These are phyloP conservation scores for Plasmodium coatneyi DNA, from an alignment of 169 alveolate genomes.

Conservation along the genomic window DNA sequence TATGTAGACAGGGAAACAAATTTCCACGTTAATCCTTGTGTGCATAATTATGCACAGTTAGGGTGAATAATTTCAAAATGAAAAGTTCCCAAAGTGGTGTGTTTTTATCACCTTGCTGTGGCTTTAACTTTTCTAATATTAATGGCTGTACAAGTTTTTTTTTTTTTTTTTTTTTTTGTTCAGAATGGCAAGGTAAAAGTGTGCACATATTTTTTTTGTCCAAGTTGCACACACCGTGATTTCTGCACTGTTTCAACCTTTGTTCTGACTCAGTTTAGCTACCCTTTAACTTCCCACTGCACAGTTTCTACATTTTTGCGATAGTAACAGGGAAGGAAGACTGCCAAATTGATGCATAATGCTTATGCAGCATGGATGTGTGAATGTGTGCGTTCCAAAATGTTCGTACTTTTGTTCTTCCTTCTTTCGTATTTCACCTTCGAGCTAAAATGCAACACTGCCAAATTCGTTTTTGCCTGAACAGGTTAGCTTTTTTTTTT, in stretches of 20 bases:
- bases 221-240: slow-evolving; percentile 11
- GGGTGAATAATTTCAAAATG: slow-evolving; percentile 5
- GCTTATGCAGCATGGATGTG: neutral
- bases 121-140: neutral
- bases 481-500: neutral
- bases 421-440: neutral
- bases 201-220: slow-evolving; percentile 1
- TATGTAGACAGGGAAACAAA: neutral
- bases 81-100: neutral
- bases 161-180: neutral
- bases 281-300: neutral
- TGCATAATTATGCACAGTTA: slow-evolving; percentile 66
- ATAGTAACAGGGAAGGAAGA: neutral
- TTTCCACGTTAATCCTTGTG: neutral
- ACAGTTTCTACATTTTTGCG: slow-evolving; percentile 12
- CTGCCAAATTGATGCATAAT: neutral
- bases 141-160: neutral
- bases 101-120: neutral
- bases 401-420: neutral
- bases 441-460: slow-evolving; percentile 5
- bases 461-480: neutral
- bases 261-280: slow-evolving; percentile 1
- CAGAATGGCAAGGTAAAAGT: neutral
- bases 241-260: neutral
- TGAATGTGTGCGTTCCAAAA: neutral